Evolutionary conservation across 352 stramenopile genomes (phyloP).

Genomic region (Globisporangium cederbergense): DNA sequence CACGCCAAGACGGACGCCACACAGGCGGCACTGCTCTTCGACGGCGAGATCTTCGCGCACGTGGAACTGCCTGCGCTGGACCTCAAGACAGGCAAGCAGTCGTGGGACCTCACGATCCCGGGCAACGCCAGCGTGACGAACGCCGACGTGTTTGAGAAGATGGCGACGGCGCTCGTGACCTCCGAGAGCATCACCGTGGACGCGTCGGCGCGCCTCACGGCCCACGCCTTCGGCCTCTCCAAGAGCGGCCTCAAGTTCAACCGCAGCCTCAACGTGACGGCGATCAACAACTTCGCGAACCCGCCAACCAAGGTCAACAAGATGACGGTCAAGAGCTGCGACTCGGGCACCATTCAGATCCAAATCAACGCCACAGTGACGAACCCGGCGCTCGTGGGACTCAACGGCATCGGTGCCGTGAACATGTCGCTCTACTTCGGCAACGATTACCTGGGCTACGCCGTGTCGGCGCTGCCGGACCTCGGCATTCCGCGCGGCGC

Average conservation of each 20-base stretch:
- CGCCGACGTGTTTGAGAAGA: constrained; percentile 35
- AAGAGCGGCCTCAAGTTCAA: constrained; percentile 50
- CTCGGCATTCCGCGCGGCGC: constrained; percentile 48
- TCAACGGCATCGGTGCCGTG: constrained; percentile 44
- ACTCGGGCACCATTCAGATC: constrained; percentile 36
- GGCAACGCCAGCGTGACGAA: constrained; percentile 34
- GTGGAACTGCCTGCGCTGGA: constrained; percentile 51
- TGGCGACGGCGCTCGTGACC: constrained; percentile 38
- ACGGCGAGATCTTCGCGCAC: constrained; percentile 36
- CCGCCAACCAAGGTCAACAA: constrained; percentile 45
- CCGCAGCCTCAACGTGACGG: constrained; percentile 38
- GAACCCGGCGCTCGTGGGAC: constrained; percentile 11
- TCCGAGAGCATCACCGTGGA: constrained; percentile 34
- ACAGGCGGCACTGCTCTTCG: constrained; percentile 41
- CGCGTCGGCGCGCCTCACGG: constrained; percentile 33
- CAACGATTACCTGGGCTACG: constrained; percentile 60
- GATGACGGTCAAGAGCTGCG: constrained; percentile 44
- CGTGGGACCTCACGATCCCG: constrained; percentile 54
- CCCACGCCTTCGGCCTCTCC: constrained; percentile 43
- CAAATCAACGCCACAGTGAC: constrained; percentile 59
- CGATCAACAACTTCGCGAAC: constrained; percentile 55
- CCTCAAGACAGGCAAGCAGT: constrained; percentile 37
- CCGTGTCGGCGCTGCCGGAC: constrained; percentile 36
- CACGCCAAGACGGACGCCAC: constrained; percentile 48
- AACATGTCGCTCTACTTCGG: constrained; percentile 71